Conservation (phyloP, 2,329 filamentous ascomycete genomes). For the Colletotrichum chrysophilum region DNA sequence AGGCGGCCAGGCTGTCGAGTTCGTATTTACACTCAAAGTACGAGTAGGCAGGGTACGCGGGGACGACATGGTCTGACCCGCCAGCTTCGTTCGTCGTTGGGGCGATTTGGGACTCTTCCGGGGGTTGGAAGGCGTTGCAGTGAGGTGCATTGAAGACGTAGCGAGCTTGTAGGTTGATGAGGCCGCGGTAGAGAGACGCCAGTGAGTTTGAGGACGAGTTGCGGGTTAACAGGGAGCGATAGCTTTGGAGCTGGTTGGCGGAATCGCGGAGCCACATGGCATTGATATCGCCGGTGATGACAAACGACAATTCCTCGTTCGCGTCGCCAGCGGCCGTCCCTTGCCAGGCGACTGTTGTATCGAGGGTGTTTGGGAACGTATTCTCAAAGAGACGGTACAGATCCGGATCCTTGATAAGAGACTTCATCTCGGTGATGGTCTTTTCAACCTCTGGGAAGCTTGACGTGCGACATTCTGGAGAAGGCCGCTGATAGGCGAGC, state of each 20-base stretch:
- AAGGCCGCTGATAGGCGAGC: constrained; percentile 82
- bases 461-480: constrained; percentile 80
- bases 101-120: constrained; percentile 71
- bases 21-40: constrained; percentile 95
- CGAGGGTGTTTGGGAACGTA: constrained; percentile 76
- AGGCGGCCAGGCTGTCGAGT: constrained; percentile 87
- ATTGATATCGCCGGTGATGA: constrained; percentile 88
- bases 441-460: constrained; percentile 77
- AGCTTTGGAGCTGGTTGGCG: constrained; percentile 79
- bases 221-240: constrained; percentile 66
- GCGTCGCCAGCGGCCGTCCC: constrained; percentile 61
- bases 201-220: constrained; percentile 60
- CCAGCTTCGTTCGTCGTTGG: constrained; percentile 61
- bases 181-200: constrained; percentile 73
- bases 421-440: constrained; percentile 73
- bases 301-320: constrained; percentile 68
- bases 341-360: constrained; percentile 75
- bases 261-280: constrained; percentile 95
- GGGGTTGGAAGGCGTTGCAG: constrained; percentile 95
- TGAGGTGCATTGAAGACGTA: constrained; percentile 76
- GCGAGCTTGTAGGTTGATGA: constrained; percentile 77
- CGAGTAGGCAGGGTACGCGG: constrained; percentile 68
- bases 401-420: constrained; percentile 76
- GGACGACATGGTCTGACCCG: constrained; percentile 54
- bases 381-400: constrained; percentile 75